Base-by-base conservation (phyloP, 2,329 filamentous ascomycete species). In the Plectosphaerella plurivora region DNA sequence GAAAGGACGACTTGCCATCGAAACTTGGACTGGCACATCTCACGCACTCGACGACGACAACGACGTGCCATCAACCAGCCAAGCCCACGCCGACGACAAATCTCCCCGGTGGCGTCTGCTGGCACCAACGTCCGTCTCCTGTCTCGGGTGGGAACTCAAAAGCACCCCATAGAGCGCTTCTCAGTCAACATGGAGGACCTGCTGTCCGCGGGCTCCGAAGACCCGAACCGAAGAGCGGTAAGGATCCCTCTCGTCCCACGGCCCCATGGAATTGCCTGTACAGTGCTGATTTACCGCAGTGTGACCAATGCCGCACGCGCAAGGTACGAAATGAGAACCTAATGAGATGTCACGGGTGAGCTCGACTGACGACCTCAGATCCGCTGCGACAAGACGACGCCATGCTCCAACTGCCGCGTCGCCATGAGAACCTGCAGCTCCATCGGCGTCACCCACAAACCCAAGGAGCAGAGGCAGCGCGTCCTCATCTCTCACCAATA, bases 401-500 rank as follows among this genome's bases (percentile, higher is more conserved):
- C 80, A 24, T 83, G 80, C 62, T 77, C 79, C 50, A 83, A 82
- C 59, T 83, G 80, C 60, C 73, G 75, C 35, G 78, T 73, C 22
- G 76, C 78, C 25, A 76, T 75, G 55, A 71, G 79, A 9, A 61
- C 70, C 12, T 83, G 80, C 60, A 81, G 76, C 53, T 82, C 78
- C 5, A 81, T 77, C 0, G 79, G 79, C 4, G 67, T 72, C 12
- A 76, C 76, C 8, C 79, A 82, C 60, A 74, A 77, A 54, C 76
- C 78, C 24, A 80, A 77, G 61, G 79, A 82, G 60, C 68, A 72
- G 45, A 72, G 79, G 41, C 79, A 82, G 59, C 70, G 80, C 50
- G 79, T 83, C 39, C 68, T 83, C 56, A 83, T 83, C 53, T 82
- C 80, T 3, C 79, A 78, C 44, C 79, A 83, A 73, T 83, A 83